Base-by-base conservation (phyloP, 2,329 filamentous ascomycete species). In the Colletotrichum somersetense region DNA sequence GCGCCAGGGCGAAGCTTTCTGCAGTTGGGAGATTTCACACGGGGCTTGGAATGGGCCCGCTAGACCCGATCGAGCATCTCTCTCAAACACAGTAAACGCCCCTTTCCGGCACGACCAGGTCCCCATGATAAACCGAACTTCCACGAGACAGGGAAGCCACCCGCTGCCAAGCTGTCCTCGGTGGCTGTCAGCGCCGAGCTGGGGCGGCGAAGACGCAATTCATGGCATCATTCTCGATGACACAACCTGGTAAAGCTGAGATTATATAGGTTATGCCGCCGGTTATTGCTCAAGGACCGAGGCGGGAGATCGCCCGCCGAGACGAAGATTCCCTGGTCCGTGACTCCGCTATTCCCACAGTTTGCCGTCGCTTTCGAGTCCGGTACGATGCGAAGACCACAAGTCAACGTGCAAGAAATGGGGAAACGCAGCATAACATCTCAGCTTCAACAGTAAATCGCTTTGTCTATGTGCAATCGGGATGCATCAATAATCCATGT, bases 21-120 rank as follows among this genome's bases (percentile, higher is more conserved):
- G 44, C 59, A 26, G 20, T 23, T 72, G 70, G 70, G 70, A 72
- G 69, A 72, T 72, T 72, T 72, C 66, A n/a, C 46, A 56, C 53
- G 70, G 70, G 56, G 59, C 59, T 50, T 26, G 59, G 66, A 14
- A 55, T 26, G 70, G 70, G 10, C 61, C 70, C 70, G 16, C 70
- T 70, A 69, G 55, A 1, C 66, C 59, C 23, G 40, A 72, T 70
- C 33, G 56, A 42, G 66, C 35, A 30, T 20, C 14, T 44, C 38
- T 65, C 48, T 35, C 68, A 68, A 44, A 62, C 65, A 30, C 5
- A 35, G 33, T 33, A 58, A 52, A n/a, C 52, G 53, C 70, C 70
- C 70, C 70, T 72, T 61, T 72, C 53, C 61, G 66, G 66, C 55
- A 72, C 26, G 33, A 56, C 70, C 70, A 61, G 70, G 61, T 70